A percentile compares a stretch with the other conserved stretches of the same genome.
Conservation (phyloP, 2,329 filamentous ascomycete species). For the Exophiala sp. region DNA sequence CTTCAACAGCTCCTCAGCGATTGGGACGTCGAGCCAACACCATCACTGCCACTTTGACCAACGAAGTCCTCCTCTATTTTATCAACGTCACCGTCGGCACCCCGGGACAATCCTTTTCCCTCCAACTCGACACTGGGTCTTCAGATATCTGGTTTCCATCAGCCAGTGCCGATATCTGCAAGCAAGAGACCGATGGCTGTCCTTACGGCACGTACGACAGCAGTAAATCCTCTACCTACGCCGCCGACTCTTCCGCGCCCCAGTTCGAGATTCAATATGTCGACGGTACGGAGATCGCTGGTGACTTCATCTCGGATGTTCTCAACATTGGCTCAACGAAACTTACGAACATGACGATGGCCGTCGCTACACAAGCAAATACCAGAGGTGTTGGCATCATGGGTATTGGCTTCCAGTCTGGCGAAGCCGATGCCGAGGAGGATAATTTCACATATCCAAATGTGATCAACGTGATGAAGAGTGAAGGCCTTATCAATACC, state of each 20-base stretch:
- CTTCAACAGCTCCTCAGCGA: conserved; percentile 12
- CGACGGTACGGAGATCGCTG: conserved; percentile 35
- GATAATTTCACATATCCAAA: conserved; percentile 50
- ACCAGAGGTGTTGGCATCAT: conserved; percentile 33
- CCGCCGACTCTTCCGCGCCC: conserved; percentile 13
- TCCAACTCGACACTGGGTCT: conserved; percentile 67
- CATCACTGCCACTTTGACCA: conserved; percentile 21
- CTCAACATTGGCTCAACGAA: conserved; percentile 34
- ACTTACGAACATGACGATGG: conserved; percentile 40
- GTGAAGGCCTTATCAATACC: conserved; percentile 53
- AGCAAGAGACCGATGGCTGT: conserved; percentile 14
- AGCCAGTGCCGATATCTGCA: conserved; percentile 25
- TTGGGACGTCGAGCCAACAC: conserved; percentile 22
- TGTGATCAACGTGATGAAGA: conserved; percentile 62
- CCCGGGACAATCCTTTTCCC: conserved; percentile 54
- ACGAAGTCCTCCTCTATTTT: conserved; percentile 52
- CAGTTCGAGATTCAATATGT: conserved; percentile 39
- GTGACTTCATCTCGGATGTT: conserved; percentile 38
- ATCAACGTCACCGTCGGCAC: conserved; percentile 63
- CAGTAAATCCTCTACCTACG: conserved; percentile 26
- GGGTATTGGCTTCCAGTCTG: conserved; percentile 39
- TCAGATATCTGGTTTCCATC: conserved; percentile 62
- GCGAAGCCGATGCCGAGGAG: conserved; percentile 24
- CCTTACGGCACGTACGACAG: conserved; percentile 27
- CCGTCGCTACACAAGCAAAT: conserved; percentile 29